Percentiles rank a stretch among this genome's conserved stretches.
These are phyloP conservation scores for Paramecium bursaria DNA, from an alignment of 73 alveolate genomes.

Conservation along the genomic window DNA sequence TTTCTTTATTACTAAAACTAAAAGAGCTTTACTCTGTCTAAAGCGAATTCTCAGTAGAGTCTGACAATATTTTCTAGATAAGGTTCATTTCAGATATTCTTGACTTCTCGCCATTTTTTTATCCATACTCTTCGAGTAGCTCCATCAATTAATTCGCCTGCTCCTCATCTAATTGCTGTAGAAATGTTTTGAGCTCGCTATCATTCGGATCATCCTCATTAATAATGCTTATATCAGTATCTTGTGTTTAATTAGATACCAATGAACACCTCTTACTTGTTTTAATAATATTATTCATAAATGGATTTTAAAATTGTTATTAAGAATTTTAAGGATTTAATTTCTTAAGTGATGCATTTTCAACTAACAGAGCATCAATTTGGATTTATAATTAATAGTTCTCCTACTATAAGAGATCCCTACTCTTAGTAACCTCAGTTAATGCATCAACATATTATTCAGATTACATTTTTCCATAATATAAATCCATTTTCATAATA, in stretches of 20 bases:
- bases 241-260: constrained; percentile 20
- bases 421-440: constrained; percentile 10
- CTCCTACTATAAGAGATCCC: neutral
- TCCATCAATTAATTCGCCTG: constrained; percentile 25
- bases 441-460: constrained; percentile 54
- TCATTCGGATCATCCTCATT: neutral
- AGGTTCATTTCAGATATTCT: neutral
- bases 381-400: constrained; percentile 1
- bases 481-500: constrained; percentile 9
- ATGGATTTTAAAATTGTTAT: neutral
- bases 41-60: neutral
- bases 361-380: neutral
- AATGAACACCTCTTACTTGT: neutral
- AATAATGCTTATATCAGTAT: neutral
- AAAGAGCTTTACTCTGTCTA: constrained; percentile 8
- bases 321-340: constrained; percentile 18
- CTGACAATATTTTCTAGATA: neutral
- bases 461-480: constrained; percentile 1
- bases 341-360: constrained; percentile 38
- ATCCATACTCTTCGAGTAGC: neutral
- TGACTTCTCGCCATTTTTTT: neutral
- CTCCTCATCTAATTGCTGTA: constrained; percentile 12
- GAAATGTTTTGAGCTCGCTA: neutral
- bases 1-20: constrained; percentile 17
- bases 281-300: neutral